These are phyloP conservation scores for Medicago ruthenica DNA, from an alignment of 306 rosid genomes.

Conservation along the genomic window DNA sequence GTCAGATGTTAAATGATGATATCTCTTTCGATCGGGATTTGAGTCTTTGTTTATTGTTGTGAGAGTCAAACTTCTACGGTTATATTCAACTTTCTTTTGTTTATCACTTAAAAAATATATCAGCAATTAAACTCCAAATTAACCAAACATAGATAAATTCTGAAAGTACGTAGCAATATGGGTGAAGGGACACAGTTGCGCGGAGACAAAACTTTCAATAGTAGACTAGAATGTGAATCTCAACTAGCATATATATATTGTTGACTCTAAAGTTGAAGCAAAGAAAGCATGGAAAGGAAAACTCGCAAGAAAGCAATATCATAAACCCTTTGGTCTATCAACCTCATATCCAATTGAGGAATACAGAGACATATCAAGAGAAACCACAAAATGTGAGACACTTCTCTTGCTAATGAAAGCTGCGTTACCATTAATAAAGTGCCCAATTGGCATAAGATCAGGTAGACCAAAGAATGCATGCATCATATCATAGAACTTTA, in stretches of 20 bases:
- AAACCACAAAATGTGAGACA: slow-evolving; percentile 1
- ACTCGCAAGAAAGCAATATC: neutral
- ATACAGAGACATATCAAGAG: neutral
- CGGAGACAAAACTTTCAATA: too few relatives aligned
- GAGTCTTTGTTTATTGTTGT: too few relatives aligned
- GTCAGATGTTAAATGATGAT: too few relatives aligned
- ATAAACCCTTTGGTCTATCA: neutral
- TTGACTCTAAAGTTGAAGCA: slow-evolving; percentile 22
- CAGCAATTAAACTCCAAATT: too few relatives aligned
- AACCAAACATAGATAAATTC: too few relatives aligned
- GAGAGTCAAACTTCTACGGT: too few relatives aligned
- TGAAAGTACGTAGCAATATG: too few relatives aligned
- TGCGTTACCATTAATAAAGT: neutral
- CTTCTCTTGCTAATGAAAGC: neutral
- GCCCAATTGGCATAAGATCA: neutral
- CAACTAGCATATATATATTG: neutral
- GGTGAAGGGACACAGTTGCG: too few relatives aligned
- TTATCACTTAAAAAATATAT: too few relatives aligned
- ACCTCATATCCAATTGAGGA: neutral
- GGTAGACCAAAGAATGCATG: neutral
- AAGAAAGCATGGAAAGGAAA: neutral
- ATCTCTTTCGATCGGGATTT: too few relatives aligned
- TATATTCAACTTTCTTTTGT: too few relatives aligned
- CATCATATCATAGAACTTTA: neutral
- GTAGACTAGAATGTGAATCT: neutral